Evolutionary conservation across 495 filamentous ascomycete species (phyloP), one percentile per base, ranked within the genome.

Genomic region (Penicillium desertorum): DNA sequence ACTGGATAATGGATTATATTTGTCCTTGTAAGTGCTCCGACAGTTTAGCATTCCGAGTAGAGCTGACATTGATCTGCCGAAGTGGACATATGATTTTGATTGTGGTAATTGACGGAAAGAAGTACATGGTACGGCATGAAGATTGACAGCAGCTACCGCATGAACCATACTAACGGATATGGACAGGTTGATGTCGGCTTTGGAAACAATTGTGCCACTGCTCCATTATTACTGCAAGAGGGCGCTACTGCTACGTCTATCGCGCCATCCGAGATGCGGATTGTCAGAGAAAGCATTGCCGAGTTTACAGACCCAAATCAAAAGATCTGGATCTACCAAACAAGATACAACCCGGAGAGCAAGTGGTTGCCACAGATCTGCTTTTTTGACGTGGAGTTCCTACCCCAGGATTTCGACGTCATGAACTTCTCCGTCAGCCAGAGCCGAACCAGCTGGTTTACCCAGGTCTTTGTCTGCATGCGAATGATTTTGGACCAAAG

Each of bases 111-210:
- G 65, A 73, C 3, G 67, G 61, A n/a, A 41, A 64, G 34, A 79
- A 76, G 59, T 88, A 83, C 59, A 76, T 85, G 60, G 72, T 74
- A 39, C 32, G 62, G 53, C 4, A 36, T 53, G 17, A 36, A 5
- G 9, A 4, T 39, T 50, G 16, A n/a, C 25, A 12, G 14, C 16
- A 19, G 37, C 8, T 48, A 27, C 14, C 47, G 19, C 39, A 39
- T 53, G 51, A 10, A 22, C 37, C 9, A 16, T 3, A 27, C 57
- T 62, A 44, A 65, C 27, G 37, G 4, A 23, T 16, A 23, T 42
- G 20, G 36, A 37, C 44, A 76, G 73, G 79, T 91, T 19, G 89
- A 93, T 62, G 87, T 91, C 10, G 88, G 83, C 9, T 91, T 91
- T 60, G 89, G 89, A 19, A 76, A 73, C 45, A 76, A 81, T 53